Conservation (phyloP, 2,329 filamentous ascomycete genomes). For the Cladosporium velox region DNA sequence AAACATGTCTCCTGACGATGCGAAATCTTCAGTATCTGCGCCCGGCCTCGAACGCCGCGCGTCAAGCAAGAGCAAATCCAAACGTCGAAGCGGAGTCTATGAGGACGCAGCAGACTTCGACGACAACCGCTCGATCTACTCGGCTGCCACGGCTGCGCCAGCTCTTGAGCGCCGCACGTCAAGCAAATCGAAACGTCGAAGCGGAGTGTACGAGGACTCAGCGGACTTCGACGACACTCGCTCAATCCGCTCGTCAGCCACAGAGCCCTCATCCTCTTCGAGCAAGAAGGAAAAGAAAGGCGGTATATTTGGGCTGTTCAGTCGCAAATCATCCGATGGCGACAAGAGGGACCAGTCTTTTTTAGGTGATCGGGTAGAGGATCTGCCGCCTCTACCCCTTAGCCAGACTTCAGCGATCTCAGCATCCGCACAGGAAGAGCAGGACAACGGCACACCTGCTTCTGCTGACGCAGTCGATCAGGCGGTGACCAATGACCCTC, state of each 20-base stretch:
- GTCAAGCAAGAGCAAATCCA: slow-evolving; percentile 33
- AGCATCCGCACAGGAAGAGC: slow-evolving; percentile 31
- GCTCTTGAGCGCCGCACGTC: slow-evolving; percentile 37
- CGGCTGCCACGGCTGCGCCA: slow-evolving; percentile 38
- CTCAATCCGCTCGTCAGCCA: slow-evolving; percentile 41
- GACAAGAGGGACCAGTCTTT: slow-evolving; percentile 54
- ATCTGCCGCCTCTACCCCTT: slow-evolving; percentile 51
- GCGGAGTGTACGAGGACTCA: slow-evolving; percentile 39
- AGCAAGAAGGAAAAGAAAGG: slow-evolving; percentile 46
- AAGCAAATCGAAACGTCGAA: slow-evolving; percentile 34
- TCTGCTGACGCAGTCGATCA: slow-evolving; percentile 32
- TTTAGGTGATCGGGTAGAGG: slow-evolving; percentile 66
- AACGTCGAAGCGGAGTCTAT: slow-evolving; percentile 36
- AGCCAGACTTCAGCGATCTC: slow-evolving; percentile 33
- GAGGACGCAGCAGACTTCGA: slow-evolving; percentile 39
- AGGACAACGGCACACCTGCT: slow-evolving; percentile 37
- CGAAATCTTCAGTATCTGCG: slow-evolving; percentile 29
- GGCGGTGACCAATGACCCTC: slow-evolving; percentile 11
- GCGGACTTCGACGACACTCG: slow-evolving; percentile 40
- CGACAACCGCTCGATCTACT: slow-evolving; percentile 42
- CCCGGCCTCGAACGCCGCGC: slow-evolving; percentile 36
- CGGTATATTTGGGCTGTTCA: slow-evolving; percentile 49
- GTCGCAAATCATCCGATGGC: slow-evolving; percentile 43
- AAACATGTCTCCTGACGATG: slow-evolving; percentile 26
- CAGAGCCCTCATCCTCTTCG: slow-evolving; percentile 38